Base-by-base conservation (phyloP, 441 rosid species). In the Geranium incanum region DNA sequence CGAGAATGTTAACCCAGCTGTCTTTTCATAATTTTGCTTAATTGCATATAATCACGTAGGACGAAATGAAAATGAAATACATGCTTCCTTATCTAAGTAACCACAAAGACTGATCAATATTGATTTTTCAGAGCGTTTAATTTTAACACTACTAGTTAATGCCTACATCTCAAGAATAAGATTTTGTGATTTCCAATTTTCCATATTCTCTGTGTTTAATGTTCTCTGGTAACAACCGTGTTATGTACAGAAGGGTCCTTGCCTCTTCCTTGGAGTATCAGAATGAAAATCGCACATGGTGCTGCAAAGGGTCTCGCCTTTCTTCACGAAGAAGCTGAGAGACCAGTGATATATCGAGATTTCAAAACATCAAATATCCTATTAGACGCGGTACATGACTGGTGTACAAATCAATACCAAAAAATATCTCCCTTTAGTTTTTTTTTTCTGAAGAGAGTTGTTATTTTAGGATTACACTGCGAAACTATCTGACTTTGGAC, bases 251-350 rank as follows among this genome's bases (percentile, higher is more conserved):
- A 81, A 88, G 92, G 92, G 83, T 84, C 92, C 72, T 78, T 88
- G 78, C 92, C 92, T 15, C 90, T 88, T 73, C 92, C 92, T 11
- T 88, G 92, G 92, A 6, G 13, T 9, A 60, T 60, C 65, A 60
- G 65, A 60, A 60, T 60, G 65, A 60, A 60, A 19, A 6, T 60
- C 21, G 65, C 65, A 60, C 8, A 6, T 60, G 65, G 65, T 60
- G 65, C 65, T 82, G 90, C 92, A 28, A 86, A 84, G 74, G 92
- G 92, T 63, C 90, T 88, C 3, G 75, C 90, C 76, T 88, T 88
- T 78, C 92, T 88, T 73, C 92, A 88, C 0, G 90, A 88, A 72
- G 92, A 88, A 82, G 90, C 92, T 18, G 92, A 86, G 76, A 86
- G 81, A 78, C 87, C 88, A 0, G 89, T 88, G 72, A 88, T 88